Conservation (phyloP, 2,329 filamentous ascomycete genomes). For the Zarea fungicola region DNA sequence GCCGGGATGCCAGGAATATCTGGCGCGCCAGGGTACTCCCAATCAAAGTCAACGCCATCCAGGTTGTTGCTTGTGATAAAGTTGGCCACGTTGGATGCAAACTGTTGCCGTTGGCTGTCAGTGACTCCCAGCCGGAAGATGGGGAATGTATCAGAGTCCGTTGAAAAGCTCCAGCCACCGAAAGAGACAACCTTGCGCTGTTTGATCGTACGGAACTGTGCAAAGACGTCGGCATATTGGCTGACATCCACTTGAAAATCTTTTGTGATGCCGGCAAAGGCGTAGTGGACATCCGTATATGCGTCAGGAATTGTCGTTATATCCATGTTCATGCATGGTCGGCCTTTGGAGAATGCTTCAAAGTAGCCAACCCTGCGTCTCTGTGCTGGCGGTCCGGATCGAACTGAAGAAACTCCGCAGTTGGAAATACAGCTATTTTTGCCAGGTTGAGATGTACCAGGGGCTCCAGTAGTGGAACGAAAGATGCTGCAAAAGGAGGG, state of each 20-base stretch:
- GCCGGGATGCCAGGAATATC: slow-evolving; percentile 25
- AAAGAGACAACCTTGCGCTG: slow-evolving; percentile 36
- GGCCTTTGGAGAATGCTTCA: slow-evolving; percentile 12
- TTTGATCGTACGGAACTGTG: slow-evolving; percentile 21
- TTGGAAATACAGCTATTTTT: slow-evolving; percentile 11
- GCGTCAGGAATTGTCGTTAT: slow-evolving; percentile 20
- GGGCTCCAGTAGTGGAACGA: slow-evolving; percentile 5
- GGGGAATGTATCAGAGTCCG: slow-evolving; percentile 26
- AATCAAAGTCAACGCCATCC: slow-evolving; percentile 33
- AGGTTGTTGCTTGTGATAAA: slow-evolving; percentile 30
- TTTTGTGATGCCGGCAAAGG: slow-evolving; percentile 19
- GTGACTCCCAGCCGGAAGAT: slow-evolving; percentile 30
- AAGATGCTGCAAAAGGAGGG: slow-evolving; percentile 31
- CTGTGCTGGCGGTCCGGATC: too few species aligned
- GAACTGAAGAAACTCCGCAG: slow-evolving; percentile 20
- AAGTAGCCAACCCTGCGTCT: slow-evolving; percentile 20
- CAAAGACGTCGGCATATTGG: slow-evolving; percentile 19
- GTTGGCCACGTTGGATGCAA: slow-evolving; percentile 26
- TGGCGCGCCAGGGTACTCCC: slow-evolving; percentile 12
- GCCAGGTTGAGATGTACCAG: slow-evolving; percentile 7
- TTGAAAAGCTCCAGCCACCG: slow-evolving; percentile 41
- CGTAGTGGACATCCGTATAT: slow-evolving; percentile 22
- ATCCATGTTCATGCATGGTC: slow-evolving; percentile 18
- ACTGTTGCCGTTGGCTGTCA: slow-evolving; percentile 25
- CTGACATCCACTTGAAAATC: slow-evolving; percentile 21